Percentiles rank a stretch among this genome's conserved stretches.
Conservation (phyloP, 108 stramenopile species). For the Nitzschia sp. region DNA sequence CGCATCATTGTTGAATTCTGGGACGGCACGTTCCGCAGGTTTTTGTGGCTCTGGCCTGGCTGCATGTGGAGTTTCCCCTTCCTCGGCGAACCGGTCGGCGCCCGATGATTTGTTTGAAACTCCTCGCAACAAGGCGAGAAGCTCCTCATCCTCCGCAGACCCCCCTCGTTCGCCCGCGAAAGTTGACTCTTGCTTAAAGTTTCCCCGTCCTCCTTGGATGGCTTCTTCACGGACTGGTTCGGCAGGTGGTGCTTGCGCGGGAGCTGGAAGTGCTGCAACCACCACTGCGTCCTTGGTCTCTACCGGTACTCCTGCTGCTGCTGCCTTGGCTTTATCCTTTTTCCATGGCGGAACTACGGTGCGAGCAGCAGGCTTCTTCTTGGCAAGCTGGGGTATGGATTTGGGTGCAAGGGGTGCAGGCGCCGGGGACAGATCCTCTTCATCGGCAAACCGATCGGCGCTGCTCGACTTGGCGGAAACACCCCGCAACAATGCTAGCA, state of each 20-base stretch:
- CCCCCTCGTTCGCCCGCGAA: slow-evolving; percentile 64
- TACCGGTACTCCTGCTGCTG: neutral
- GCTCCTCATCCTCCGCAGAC: slow-evolving; percentile 64
- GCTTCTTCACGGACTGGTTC: neutral
- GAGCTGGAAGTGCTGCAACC: neutral
- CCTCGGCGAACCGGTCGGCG: slow-evolving; percentile 46
- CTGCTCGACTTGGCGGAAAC: slow-evolving; percentile 62
- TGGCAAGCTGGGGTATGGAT: neutral
- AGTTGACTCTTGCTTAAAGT: slow-evolving; percentile 38
- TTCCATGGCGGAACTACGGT: slow-evolving; percentile 35
- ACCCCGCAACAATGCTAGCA: slow-evolving; percentile 57
- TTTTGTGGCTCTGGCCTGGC: neutral
- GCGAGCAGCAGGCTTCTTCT: neutral
- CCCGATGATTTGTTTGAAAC: slow-evolving; percentile 56
- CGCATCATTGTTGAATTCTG: neutral
- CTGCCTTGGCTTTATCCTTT: slow-evolving; percentile 4
- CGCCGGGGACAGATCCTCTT: neutral
- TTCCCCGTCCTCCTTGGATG: slow-evolving; percentile 8
- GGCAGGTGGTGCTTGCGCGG: neutral
- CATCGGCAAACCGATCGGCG: slow-evolving; percentile 49
- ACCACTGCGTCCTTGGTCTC: slow-evolving; percentile 5
- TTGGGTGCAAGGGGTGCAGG: neutral
- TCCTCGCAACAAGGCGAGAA: slow-evolving; percentile 64
- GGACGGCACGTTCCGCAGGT: neutral
- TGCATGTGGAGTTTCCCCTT: neutral